Evolutionary conservation across 75 land plant species (phyloP).

Genomic region (Pinus tabuliformis): DNA sequence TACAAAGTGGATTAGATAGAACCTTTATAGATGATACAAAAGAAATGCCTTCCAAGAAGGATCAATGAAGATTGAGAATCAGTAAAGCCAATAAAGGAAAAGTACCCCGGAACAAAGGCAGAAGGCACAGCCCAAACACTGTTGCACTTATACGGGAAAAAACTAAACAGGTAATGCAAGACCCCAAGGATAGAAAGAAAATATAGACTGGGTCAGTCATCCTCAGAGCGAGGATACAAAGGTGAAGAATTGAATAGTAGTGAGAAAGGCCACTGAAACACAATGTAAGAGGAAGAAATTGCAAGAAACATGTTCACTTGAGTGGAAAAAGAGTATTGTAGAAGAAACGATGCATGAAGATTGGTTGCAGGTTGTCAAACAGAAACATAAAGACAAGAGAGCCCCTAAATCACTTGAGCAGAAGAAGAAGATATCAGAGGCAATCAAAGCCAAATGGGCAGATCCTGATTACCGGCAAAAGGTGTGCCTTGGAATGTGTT

Average conservation of each 20-base stretch:
- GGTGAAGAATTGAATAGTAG: slow-evolving; percentile 50
- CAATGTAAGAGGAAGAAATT: slow-evolving; percentile 30
- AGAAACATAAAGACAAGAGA: slow-evolving; percentile 34
- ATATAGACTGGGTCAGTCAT: background rate
- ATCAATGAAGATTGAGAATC: slow-evolving; percentile 59
- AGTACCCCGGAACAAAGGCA: slow-evolving; percentile 95
- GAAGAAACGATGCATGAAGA: slow-evolving; percentile 45
- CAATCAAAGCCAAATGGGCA: slow-evolving; percentile 91
- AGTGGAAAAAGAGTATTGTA: slow-evolving; percentile 76
- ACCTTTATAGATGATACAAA: slow-evolving; percentile 18
- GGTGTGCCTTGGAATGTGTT: too few relatives aligned
- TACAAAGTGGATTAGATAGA: slow-evolving; percentile 2
- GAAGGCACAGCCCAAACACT: slow-evolving; percentile 76
- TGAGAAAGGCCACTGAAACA: slow-evolving; percentile 47
- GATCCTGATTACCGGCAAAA: slow-evolving; percentile 37
- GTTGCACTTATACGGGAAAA: slow-evolving; percentile 63
- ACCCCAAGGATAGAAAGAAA: slow-evolving; percentile 52
- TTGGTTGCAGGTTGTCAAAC: slow-evolving; percentile 44
- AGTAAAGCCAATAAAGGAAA: slow-evolving; percentile 81
- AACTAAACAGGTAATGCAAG: slow-evolving; percentile 75
- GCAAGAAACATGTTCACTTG: slow-evolving; percentile 51
- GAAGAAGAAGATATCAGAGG: slow-evolving; percentile 65
- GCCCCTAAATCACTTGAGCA: slow-evolving; percentile 61
- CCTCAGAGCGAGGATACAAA: slow-evolving; percentile 13
- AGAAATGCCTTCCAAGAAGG: slow-evolving; percentile 45